phyloP scores from a whole-genome alignment of 495 filamentous ascomycete species.

The Tetracladium setigerum region DNA sequence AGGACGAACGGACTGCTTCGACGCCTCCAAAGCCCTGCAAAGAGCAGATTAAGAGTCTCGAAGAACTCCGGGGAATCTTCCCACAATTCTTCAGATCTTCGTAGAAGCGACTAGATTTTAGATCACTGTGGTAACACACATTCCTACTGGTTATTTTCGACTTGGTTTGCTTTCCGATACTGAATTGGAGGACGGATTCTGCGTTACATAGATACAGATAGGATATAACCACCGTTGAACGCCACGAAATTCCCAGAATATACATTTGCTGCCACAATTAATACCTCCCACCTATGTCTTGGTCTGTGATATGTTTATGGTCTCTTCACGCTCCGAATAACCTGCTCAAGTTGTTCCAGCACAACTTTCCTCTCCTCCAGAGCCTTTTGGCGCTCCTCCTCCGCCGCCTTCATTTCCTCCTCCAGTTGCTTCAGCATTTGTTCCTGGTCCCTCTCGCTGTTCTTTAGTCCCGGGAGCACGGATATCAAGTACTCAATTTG shows the following conservation, averaged over 20 bases:
- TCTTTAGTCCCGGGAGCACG: constrained; percentile 77
- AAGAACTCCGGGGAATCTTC: constrained; percentile 65
- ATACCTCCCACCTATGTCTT: background rate
- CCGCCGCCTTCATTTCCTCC: constrained; percentile 62
- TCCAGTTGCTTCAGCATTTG: constrained; percentile 67
- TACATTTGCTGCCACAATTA: background rate
- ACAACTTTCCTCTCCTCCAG: constrained; percentile 64
- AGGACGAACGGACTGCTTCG: constrained; percentile 46
- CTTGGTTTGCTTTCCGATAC: no score
- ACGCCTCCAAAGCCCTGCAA: constrained; percentile 55
- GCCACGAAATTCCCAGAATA: no score
- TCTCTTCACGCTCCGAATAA: constrained; percentile 51
- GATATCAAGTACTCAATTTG: constrained; percentile 87
- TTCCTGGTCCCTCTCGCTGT: constrained; percentile 77
- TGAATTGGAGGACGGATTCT: no score
- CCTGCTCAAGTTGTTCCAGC: constrained; percentile 57
- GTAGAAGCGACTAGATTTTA: background rate
- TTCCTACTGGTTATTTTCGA: no score
- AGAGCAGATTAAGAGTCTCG: constrained; percentile 61
- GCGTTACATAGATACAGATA: no score
- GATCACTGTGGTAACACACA: no score
- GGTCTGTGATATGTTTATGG: constrained; percentile 23
- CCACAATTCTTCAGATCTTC: constrained; percentile 66
- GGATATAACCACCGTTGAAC: no score
- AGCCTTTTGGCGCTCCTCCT: constrained; percentile 62